Percentiles rank a stretch among this genome's conserved stretches.
Evolutionary conservation across 2,329 filamentous ascomycete genomes (phyloP).

Genomic region (Dryadomyces quercivorus): DNA sequence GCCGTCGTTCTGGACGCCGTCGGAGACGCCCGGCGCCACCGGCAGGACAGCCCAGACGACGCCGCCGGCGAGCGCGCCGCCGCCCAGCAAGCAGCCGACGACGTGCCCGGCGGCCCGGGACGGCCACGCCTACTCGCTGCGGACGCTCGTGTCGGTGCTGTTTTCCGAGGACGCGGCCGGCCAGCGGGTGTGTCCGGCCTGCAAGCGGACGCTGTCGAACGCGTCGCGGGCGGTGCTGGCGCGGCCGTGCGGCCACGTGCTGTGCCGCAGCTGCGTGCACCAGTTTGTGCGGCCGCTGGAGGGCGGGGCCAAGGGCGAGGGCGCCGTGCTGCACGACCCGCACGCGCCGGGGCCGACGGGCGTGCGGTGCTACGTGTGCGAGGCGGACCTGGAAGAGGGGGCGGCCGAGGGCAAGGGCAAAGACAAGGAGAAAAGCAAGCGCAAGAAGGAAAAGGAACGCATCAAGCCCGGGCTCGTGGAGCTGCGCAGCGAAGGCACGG

Average conservation of each 20-base stretch:
- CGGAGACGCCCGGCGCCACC: conserved; percentile 50
- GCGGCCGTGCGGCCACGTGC: conserved; percentile 81
- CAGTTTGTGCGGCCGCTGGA: conserved; percentile 62
- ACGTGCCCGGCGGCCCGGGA: conserved; percentile 7
- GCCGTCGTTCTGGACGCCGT: conserved; percentile 89
- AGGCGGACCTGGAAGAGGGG: conserved; percentile 53
- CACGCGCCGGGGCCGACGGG: conserved; percentile 38
- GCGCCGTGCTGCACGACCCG: conserved; percentile 30
- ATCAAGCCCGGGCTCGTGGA: conserved; percentile 63
- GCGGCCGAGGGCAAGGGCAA: conserved; percentile 18
- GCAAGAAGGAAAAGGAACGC: conserved; percentile 35
- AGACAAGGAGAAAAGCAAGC: conserved; percentile 20
- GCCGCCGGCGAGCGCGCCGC: not conserved
- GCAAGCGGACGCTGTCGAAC: conserved; percentile 72
- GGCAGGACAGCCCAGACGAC: conserved; percentile 25
- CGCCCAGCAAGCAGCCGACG: not conserved
- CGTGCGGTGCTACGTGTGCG: conserved; percentile 76
- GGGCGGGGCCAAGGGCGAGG: conserved; percentile 15
- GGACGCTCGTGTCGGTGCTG: conserved; percentile 60
- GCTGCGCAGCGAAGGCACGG: conserved; percentile 77
- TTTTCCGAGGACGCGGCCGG: conserved; percentile 41
- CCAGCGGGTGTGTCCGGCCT: conserved; percentile 61
- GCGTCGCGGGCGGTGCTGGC: conserved; percentile 70
- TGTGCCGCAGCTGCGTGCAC: conserved; percentile 74
- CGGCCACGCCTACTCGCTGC: conserved; percentile 65